Base-by-base conservation (phyloP, 2,329 filamentous ascomycete genomes). In the Penicillium psychrosexuale region DNA sequence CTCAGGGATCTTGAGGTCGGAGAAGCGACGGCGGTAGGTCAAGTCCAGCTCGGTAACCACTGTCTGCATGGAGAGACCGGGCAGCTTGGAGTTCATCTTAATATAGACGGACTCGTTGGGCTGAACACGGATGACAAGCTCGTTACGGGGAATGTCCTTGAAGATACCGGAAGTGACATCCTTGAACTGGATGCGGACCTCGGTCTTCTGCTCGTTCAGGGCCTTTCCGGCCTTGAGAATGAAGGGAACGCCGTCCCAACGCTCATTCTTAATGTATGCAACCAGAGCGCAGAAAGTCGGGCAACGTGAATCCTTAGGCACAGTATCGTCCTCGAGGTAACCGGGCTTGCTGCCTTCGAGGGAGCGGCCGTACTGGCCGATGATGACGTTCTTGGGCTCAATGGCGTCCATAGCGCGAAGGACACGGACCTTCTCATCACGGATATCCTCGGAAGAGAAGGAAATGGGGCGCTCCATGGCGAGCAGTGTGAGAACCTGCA, bases 71-170 rank as follows among this genome's bases (percentile, higher is more conserved):
- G 91, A 97, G 69, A 99, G 82, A 68, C 94, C 94, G 19, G 94
- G 95, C 56, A 99, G 83, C 83, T 99, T 99, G 30, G 93, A 97
- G 87, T 99, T 99, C 94, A 99, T 99, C 86, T 99, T 99, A 77
- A 97, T 96, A 80, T 99, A 99, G 65, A 99, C 92, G 73, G 90
- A 96, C 83, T 99, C 94, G 80, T 99, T 99, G 68, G 94, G 94
- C 81, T 99, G 94, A 63, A 99, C 96, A 65, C 94, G 92, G 81
- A 99, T 97, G 69, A 99, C 94, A 63, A 99, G 88, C 80, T 99
- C 94, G 81, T 99, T 99, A 66, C 95, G 89, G 57, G 94, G 95
- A 71, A 99, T 99, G 74, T 99, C 93, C 84, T 97, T 97, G 82
- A 99, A 99, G 77, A 99, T 99, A 65, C 95, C 94, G 46, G 92